Evolutionary conservation across 331 rosid genomes (phyloP).

Genomic region (Prunus yedoensis): DNA sequence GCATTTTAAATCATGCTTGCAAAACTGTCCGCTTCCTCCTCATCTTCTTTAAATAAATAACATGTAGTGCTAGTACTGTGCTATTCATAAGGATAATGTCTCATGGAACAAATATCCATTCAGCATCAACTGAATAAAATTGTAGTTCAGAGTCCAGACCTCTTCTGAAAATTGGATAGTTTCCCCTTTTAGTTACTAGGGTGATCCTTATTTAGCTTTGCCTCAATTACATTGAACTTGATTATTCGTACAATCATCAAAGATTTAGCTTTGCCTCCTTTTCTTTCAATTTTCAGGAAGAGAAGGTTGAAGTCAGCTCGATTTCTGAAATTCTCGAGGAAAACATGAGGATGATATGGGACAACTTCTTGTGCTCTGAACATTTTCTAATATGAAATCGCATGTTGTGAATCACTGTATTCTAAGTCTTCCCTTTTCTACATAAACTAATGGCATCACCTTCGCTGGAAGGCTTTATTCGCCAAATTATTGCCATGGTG

Average conservation of each 20-base stretch:
- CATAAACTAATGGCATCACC: too few species aligned
- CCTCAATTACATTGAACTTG: not conserved
- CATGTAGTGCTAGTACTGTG: too few species aligned
- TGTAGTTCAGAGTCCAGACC: too few species aligned
- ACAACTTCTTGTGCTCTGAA: slow-evolving; percentile 35
- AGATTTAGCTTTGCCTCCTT: not conserved
- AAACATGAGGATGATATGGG: slow-evolving; percentile 40
- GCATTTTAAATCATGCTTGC: not conserved
- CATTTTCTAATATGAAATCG: slow-evolving; percentile 26
- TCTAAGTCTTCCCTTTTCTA: too few species aligned
- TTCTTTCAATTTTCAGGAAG: slow-evolving; percentile 25
- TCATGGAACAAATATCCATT: not conserved
- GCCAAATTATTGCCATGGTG: too few species aligned
- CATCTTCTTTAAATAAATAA: too few species aligned
- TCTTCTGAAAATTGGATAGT: too few species aligned
- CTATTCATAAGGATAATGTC: not conserved
- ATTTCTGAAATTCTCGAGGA: slow-evolving; percentile 47
- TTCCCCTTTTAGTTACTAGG: not conserved
- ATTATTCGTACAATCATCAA: not conserved
- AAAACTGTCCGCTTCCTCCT: too few species aligned
- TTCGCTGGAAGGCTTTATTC: too few species aligned
- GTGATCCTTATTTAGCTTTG: not conserved
- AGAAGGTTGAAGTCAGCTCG: slow-evolving; percentile 24
- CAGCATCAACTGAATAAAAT: not conserved
- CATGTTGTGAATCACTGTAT: not conserved